Conservation (phyloP, 2,329 filamentous ascomycete genomes). For the Pseudomassariella vexata region DNA sequence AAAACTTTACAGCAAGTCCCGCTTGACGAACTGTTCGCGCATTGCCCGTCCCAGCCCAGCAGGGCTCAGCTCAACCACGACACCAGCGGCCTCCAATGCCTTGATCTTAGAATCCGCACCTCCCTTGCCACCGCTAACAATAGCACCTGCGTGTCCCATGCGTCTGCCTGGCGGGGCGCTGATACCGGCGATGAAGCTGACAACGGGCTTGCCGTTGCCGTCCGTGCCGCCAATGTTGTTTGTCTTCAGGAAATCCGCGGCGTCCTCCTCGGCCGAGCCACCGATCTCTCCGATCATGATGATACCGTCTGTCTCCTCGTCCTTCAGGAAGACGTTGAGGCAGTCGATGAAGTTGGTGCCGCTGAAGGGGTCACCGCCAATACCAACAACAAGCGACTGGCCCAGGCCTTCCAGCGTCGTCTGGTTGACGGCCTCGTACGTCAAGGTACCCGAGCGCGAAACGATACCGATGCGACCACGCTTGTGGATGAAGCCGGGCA, state of each 20-base stretch:
- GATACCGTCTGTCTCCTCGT: conserved; percentile 95
- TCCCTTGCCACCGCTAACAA: conserved; percentile 95
- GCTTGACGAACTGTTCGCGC: conserved; percentile 91
- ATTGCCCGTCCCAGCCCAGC: conserved; percentile 89
- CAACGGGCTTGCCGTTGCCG: conserved; percentile 76
- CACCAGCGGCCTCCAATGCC: conserved; percentile 86
- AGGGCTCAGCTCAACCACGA: conserved; percentile 92
- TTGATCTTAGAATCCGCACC: conserved; percentile 97
- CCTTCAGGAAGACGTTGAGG: conserved; percentile 91
- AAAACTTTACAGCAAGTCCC: conserved; percentile 89
- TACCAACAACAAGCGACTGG: conserved; percentile 96
- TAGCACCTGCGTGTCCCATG: conserved; percentile 98
- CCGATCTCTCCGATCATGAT: conserved; percentile 99
- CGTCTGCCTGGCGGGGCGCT: conserved; percentile 91
- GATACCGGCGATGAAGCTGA: conserved; percentile 98
- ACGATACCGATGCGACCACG: conserved; percentile 98
- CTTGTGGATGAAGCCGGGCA: conserved; percentile 99
- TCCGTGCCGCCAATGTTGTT: conserved; percentile 71
- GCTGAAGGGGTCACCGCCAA: conserved; percentile 96
- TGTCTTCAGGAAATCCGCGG: conserved; percentile 88
- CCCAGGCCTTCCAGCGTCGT: conserved; percentile 95
- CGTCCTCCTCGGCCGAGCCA: conserved; percentile 95
- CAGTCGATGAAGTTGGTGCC: conserved; percentile 99
- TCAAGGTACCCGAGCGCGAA: conserved; percentile 94
- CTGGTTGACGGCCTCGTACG: conserved; percentile 99